phyloP scores from a whole-genome alignment of 2,329 filamentous ascomycete genomes.

The Penicillium sp. region DNA sequence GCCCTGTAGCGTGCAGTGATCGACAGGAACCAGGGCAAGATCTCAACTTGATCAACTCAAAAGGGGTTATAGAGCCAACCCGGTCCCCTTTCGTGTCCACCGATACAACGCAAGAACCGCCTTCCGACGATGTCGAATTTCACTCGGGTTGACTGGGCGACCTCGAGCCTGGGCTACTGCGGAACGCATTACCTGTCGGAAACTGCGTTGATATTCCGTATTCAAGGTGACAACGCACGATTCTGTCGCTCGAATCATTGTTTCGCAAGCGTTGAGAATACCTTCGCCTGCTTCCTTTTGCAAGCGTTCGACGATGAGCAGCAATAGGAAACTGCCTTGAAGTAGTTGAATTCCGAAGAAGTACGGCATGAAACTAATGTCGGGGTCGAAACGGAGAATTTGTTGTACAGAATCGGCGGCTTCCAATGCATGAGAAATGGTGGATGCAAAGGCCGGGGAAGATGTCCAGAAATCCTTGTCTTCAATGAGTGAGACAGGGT shows the following conservation, averaged over 20 bases:
- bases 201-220: constrained; percentile 94
- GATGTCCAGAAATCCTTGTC: constrained; percentile 95
- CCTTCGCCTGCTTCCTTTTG: constrained; percentile 81
- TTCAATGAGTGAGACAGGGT: constrained; percentile 87
- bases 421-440: constrained; percentile 82
- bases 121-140: constrained; percentile 78
- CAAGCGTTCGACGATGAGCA: constrained; percentile 86
- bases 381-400: constrained; percentile 86
- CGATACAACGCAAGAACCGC: constrained; percentile 83
- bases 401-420: constrained; percentile 84
- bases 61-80: constrained; percentile 59
- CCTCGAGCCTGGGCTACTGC: constrained; percentile 84
- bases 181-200: constrained; percentile 92
- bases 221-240: constrained; percentile 89
- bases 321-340: constrained; percentile 82
- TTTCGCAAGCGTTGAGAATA: constrained; percentile 86
- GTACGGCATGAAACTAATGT: constrained; percentile 93
- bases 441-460: constrained; percentile 80
- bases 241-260: constrained; percentile 86
- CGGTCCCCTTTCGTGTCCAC: constrained; percentile 89
- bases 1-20: not conserved
- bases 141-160: constrained; percentile 77
- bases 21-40: constrained; percentile 5
- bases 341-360: constrained; percentile 93
- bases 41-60: not conserved